These are phyloP conservation scores for Candida ficus DNA, from an alignment of 805 yeast genomes.

Conservation along the genomic window DNA sequence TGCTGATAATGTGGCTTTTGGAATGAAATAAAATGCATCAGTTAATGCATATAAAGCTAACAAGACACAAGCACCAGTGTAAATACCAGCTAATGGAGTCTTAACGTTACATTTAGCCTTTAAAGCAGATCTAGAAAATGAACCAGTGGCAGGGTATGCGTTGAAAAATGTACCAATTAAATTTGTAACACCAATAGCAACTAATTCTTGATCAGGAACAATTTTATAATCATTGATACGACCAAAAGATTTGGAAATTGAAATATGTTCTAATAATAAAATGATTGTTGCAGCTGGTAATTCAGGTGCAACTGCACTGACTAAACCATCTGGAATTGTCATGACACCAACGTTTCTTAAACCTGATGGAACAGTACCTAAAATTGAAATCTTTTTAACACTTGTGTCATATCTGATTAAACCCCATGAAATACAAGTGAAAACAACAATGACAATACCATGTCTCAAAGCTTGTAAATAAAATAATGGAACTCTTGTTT, in stretches of 20 bases:
- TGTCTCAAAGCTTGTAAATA: constrained; percentile 73
- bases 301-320: constrained; percentile 61
- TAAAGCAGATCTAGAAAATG: constrained; percentile 90
- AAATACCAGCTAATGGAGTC: constrained; percentile 89
- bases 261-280: constrained; percentile 83
- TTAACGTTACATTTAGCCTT: constrained; percentile 94
- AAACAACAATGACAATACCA: constrained; percentile 75
- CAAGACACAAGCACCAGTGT: constrained; percentile 84
- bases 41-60: constrained; percentile 84
- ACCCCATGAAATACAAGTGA: constrained; percentile 81
- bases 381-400: constrained; percentile 42
- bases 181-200: constrained; percentile 91
- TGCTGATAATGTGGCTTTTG: constrained; percentile 83
- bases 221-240: constrained; percentile 87
- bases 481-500: constrained; percentile 48
- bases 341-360: constrained; percentile 71
- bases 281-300: constrained; percentile 84
- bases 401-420: constrained; percentile 48
- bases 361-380: constrained; percentile 82
- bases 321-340: constrained; percentile 55
- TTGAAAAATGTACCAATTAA: constrained; percentile 86
- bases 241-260: constrained; percentile 91
- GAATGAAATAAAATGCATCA: constrained; percentile 79
- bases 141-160: constrained; percentile 95
- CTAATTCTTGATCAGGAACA: constrained; percentile 87